These are phyloP conservation scores for Clausena lansium DNA, from an alignment of 345 rosid species.

Conservation along the genomic window DNA sequence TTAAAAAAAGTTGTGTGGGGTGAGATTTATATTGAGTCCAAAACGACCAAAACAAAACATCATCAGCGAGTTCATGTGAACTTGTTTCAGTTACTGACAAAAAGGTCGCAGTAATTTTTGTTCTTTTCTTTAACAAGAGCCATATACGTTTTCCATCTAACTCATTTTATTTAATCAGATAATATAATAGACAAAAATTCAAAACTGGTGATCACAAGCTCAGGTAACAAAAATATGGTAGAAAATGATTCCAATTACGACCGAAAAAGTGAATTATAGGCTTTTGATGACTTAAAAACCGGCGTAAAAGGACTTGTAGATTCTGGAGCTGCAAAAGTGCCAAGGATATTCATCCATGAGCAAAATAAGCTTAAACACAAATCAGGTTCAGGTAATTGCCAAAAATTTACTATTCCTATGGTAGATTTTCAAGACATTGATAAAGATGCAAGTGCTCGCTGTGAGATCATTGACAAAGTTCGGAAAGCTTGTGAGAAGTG, in stretches of 20 bases:
- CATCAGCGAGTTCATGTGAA: too few relatives aligned
- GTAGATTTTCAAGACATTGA: constrained; percentile 27
- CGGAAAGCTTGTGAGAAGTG: constrained; percentile 34
- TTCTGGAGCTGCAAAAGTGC: constrained; percentile 29
- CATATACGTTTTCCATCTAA: too few relatives aligned
- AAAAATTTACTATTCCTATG: too few relatives aligned
- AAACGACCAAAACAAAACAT: too few relatives aligned
- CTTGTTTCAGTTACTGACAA: too few relatives aligned
- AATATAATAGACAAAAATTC: too few relatives aligned
- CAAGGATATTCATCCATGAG: constrained; percentile 31
- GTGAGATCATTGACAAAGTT: constrained; percentile 22
- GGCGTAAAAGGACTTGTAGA: constrained; percentile 53
- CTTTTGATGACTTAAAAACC: constrained; percentile 13
- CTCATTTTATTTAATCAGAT: too few relatives aligned
- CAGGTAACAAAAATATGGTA: neutral
- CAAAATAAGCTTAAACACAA: neutral
- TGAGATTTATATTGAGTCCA: too few relatives aligned
- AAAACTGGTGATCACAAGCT: neutral
- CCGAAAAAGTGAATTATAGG: constrained; percentile 19
- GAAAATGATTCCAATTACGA: neutral
- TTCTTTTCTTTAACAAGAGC: too few relatives aligned
- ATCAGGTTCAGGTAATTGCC: too few relatives aligned
- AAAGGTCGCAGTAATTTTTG: too few relatives aligned
- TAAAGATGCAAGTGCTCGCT: constrained; percentile 9
- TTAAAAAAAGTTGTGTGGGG: too few relatives aligned